Base-by-base conservation (phyloP, 116 monocot species). In the Iris pallida region DNA sequence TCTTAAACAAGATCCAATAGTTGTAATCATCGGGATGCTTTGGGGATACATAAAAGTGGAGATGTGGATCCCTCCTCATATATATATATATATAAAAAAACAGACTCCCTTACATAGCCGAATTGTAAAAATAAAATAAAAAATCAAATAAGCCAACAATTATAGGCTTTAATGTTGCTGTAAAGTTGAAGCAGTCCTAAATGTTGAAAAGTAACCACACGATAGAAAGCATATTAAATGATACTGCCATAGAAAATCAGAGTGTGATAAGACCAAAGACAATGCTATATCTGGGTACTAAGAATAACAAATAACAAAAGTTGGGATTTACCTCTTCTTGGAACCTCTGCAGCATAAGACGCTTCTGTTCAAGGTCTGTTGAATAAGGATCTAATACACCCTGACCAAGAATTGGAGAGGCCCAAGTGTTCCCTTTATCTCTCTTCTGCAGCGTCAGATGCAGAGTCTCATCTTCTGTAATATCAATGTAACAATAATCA, bases 331-430 rank as follows among this genome's bases (percentile, higher is more conserved):
- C 92, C 88, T 97, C 97, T 75, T 97, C 97, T 80, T 97, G 97
- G 77, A 97, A 97, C 74, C 97, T 97, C 79, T 97, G 97, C 59
- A 97, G 78, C 97, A 97, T 97, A 47, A 97, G 97, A 20, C 97
- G 92, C 59, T 92, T 97, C 66, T 97, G 97, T 72, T 97, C 97
- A 53, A 85, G 73, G 63, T 92, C 92, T 15, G 86, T 78, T 7
- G 79, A 19, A 60, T 83, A 92, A 59, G 97, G 89, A 73, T 97
- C 97, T 10, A 97, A 70, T 16, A 45, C 20, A 47, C 92, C 97
- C 75, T 92, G 90, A 19, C 97, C 97, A 8, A 68, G 71, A 47
- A 97, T 82, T 47, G 93, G 97, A 40, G 97, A 97, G 49, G 92
- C 40, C 93, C 97, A 97, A 4, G 97, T 90, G 2, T 88, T 58